Evolutionary conservation across 139 green algal species (phyloP).

Genomic region (Spirogloea muscicola): DNA sequence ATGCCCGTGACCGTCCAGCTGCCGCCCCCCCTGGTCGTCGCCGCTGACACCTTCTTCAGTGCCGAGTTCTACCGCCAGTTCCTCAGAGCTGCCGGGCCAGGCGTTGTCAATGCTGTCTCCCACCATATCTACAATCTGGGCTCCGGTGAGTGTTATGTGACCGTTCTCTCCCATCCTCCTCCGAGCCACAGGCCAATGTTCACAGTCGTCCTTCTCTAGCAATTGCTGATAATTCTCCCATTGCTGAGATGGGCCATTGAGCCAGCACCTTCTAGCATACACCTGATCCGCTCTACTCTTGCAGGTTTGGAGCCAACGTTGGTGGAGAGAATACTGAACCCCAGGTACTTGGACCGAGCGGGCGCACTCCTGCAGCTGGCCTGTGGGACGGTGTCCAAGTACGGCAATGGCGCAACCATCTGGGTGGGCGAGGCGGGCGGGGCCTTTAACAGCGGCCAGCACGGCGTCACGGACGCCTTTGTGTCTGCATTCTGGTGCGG

Average conservation of each 20-base stretch:
- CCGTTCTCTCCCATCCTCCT: too few relatives aligned
- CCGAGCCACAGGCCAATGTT: too few relatives aligned
- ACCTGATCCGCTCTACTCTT: too few relatives aligned
- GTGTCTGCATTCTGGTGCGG: conserved; percentile 38
- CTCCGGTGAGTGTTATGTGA: background rate
- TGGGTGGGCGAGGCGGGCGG: conserved; percentile 32
- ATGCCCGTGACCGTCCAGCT: too few relatives aligned
- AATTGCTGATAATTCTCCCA: too few relatives aligned
- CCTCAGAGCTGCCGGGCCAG: background rate
- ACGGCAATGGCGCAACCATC: background rate
- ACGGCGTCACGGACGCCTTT: conserved; percentile 24
- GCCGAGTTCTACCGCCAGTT: background rate
- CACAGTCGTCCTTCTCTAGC: too few relatives aligned
- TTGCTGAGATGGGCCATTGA: too few relatives aligned
- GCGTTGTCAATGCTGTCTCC: background rate
- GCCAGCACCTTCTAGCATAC: too few relatives aligned
- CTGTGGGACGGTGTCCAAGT: background rate
- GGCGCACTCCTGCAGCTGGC: background rate
- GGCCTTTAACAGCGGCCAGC: conserved; percentile 24
- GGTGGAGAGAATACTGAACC: conserved; percentile 1
- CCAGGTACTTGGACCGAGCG: background rate
- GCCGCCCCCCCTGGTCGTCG: background rate
- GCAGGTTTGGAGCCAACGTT: conserved; percentile 1
- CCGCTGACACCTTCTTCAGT: background rate
- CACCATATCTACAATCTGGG: conserved; percentile 13